Conservation (phyloP, 805 yeast species). For the Nematodospora valgi region DNA sequence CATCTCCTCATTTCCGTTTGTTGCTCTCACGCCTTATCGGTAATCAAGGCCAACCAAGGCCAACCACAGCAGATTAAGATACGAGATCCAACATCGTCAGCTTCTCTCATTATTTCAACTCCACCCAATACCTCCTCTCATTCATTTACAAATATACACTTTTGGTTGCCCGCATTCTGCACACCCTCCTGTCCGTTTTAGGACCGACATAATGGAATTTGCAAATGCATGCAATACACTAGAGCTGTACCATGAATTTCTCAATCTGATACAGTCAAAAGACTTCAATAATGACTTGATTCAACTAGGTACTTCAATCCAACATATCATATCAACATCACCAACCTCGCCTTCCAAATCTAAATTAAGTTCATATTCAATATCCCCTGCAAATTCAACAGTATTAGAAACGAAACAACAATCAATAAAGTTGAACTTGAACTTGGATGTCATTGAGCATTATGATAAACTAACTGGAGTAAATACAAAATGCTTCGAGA, state of each 20-base stretch:
- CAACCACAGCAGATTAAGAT: too few species aligned
- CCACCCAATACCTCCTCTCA: too few species aligned
- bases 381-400: neutral
- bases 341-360: neutral
- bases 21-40: too few species aligned
- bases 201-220: too few species aligned
- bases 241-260: slow-evolving; percentile 25
- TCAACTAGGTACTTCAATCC: neutral
- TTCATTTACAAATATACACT: too few species aligned
- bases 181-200: too few species aligned
- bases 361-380: neutral
- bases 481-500: neutral
- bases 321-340: neutral
- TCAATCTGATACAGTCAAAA: slow-evolving; percentile 19
- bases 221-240: too few species aligned
- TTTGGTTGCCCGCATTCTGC: too few species aligned
- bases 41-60: too few species aligned
- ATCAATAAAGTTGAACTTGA: neutral
- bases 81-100: too few species aligned
- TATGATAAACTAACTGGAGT: neutral
- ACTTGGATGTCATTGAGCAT: neutral
- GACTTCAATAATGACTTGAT: slow-evolving; percentile 15
- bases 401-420: neutral
- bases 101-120: too few species aligned
- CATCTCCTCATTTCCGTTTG: too few species aligned